Percentiles rank a stretch among this genome's conserved stretches.
phyloP scores from a whole-genome alignment of 179 eudicot genomes.

The Beta corolliflora region DNA sequence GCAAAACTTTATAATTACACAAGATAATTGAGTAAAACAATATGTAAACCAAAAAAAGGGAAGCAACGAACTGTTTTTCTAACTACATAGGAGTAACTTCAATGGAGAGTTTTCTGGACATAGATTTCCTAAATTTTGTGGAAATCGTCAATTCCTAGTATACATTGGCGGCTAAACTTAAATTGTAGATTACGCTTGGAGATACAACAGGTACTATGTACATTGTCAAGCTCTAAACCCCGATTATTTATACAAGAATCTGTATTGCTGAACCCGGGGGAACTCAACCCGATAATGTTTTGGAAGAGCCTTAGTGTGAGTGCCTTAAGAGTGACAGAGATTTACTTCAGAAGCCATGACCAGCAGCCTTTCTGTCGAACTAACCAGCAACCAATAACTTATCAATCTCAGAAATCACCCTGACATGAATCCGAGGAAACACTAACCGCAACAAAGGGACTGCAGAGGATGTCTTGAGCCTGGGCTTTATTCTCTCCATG shows the following conservation, averaged over 20 bases:
- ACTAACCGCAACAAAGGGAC: slow-evolving; percentile 66
- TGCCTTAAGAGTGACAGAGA: neutral
- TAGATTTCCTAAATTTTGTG: neutral
- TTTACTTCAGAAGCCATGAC: neutral
- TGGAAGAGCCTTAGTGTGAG: neutral
- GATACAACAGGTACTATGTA: neutral
- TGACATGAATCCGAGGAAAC: slow-evolving; percentile 64
- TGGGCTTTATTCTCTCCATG: slow-evolving; percentile 44
- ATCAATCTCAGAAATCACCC: slow-evolving; percentile 56
- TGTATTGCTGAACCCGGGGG: neutral
- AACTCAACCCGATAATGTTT: neutral
- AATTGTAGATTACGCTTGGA: slow-evolving; percentile 3
- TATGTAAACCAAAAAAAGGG: neutral
- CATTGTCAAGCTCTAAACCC: neutral
- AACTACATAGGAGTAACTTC: neutral
- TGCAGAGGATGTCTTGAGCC: slow-evolving; percentile 36
- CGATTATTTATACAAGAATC: neutral
- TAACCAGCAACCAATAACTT: slow-evolving; percentile 26
- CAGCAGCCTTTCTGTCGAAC: neutral
- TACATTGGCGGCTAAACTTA: neutral
- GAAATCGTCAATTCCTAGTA: neutral
- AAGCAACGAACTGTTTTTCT: neutral
- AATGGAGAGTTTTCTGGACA: neutral
- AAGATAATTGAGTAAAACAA: neutral
- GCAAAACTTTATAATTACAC: too few relatives aligned